Evolutionary conservation across 345 rosid species (phyloP).

Genomic region (Gossypium stocksii): DNA sequence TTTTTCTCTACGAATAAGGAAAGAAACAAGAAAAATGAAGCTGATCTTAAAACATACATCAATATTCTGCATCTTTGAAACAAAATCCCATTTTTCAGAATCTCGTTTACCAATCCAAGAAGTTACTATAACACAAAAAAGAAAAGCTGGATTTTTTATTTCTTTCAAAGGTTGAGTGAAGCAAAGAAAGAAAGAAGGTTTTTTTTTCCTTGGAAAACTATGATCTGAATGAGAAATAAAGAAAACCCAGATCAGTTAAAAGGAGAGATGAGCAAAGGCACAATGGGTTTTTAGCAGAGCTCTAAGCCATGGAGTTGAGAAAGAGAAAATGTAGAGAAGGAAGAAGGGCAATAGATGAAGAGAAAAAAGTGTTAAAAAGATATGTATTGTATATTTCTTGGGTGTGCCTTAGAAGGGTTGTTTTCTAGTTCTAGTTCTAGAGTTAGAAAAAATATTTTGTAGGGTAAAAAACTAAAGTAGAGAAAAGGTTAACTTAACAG

Average conservation of each 20-base stretch:
- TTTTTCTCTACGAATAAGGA: not conserved
- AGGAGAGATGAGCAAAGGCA: not conserved
- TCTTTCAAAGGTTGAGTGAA: conserved; percentile 16
- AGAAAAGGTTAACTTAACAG: not conserved
- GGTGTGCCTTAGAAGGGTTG: not conserved
- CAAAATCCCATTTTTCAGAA: conserved; percentile 18
- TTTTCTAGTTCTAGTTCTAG: not conserved
- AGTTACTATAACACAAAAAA: not conserved
- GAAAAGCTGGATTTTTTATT: conserved; percentile 3
- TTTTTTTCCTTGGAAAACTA: conserved; percentile 7
- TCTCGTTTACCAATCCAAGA: conserved; percentile 20
- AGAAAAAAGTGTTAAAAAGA: not conserved
- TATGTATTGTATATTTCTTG: not conserved
- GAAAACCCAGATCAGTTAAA: conserved; percentile 26
- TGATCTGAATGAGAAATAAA: conserved; percentile 17
- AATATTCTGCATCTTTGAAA: conserved; percentile 19
- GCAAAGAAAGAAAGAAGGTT: not conserved
- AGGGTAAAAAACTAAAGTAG: conserved; percentile 2
- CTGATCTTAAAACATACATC: conserved; percentile 27
- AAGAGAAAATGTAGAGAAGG: not conserved
- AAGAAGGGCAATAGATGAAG: not conserved
- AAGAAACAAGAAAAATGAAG: conserved; percentile 12
- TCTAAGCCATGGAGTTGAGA: conserved; percentile 1
- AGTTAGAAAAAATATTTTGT: not conserved
- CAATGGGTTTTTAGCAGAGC: conserved; percentile 9